Evolutionary conservation across 352 stramenopile genomes (phyloP).

Genomic region (Thalassiosira ordinaria): DNA sequence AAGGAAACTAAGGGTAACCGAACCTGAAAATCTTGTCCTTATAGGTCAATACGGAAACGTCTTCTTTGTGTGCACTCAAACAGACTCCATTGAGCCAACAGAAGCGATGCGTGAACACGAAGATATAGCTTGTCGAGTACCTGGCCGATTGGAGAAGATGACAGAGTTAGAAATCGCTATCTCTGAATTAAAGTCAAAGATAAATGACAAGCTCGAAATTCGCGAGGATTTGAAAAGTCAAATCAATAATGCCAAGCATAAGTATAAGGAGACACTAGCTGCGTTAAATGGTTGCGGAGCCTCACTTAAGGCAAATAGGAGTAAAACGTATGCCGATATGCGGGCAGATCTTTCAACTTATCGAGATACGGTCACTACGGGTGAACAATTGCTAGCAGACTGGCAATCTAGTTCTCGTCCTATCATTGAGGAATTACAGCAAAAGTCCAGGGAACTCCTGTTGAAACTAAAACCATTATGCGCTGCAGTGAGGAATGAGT

Average conservation of each 20-base stretch:
- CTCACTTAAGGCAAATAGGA: too few relatives aligned
- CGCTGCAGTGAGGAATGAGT: conserved; percentile 58
- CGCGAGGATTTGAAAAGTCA: conserved; percentile 37
- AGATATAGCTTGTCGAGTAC: conserved; percentile 44
- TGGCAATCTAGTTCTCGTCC: conserved; percentile 1
- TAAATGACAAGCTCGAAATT: conserved; percentile 33
- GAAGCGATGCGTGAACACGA: conserved; percentile 63
- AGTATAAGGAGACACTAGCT: too few relatives aligned
- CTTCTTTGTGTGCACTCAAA: conserved; percentile 64
- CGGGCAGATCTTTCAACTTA: too few relatives aligned
- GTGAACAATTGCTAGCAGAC: neutral
- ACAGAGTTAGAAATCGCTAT: conserved; percentile 14
- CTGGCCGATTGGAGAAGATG: conserved; percentile 62
- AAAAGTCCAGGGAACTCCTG: conserved; percentile 12
- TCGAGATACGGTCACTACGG: neutral
- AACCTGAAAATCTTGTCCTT: too few relatives aligned
- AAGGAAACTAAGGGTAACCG: too few relatives aligned
- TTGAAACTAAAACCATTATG: conserved; percentile 44
- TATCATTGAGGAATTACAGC: conserved; percentile 2
- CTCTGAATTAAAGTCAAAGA: conserved; percentile 9
- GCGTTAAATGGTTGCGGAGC: too few relatives aligned
- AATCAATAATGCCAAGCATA: too few relatives aligned
- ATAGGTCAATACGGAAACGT: conserved; percentile 61
- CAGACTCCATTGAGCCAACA: conserved; percentile 48
- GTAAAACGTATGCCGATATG: too few relatives aligned